A percentile compares a stretch with the other conserved stretches of the same genome.
Conservation (phyloP, 768 basidiomycete genomes). For the Strobilomyces confusus region DNA sequence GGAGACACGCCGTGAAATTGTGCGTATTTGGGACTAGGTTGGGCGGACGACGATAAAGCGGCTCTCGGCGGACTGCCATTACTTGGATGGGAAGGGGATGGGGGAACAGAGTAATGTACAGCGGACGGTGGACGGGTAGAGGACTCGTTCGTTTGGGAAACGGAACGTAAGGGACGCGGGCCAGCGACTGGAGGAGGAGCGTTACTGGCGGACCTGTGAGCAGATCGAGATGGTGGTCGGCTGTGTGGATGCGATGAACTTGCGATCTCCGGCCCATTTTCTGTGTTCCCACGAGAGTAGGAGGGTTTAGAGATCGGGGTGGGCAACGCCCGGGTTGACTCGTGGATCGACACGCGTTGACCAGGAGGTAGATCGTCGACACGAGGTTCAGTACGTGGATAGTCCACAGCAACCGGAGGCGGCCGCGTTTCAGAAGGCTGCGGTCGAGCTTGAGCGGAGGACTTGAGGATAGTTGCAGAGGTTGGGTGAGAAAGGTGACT, state of each 20-base stretch:
- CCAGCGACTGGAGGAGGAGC: conserved; percentile 25
- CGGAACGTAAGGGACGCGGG: conserved; percentile 27
- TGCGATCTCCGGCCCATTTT: conserved; percentile 17
- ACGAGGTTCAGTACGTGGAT: conserved; percentile 25
- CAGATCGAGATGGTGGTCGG: conserved; percentile 26
- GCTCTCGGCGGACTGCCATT: conserved; percentile 15
- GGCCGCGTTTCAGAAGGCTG: conserved; percentile 23
- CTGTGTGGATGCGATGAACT: conserved; percentile 19
- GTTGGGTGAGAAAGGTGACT: conserved; percentile 19
- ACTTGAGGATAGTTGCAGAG: conserved; percentile 26
- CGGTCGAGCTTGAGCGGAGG: conserved; percentile 16
- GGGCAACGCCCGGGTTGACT: conserved; percentile 20
- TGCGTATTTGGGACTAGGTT: conserved; percentile 24
- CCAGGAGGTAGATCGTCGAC: conserved; percentile 20
- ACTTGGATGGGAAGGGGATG: conserved; percentile 16
- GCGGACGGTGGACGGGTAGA: conserved; percentile 26
- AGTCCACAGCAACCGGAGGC: conserved; percentile 11
- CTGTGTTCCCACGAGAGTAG: conserved; percentile 26
- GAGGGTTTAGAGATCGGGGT: conserved; percentile 18
- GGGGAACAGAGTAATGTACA: conserved; percentile 16
- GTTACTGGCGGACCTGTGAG: conserved; percentile 18
- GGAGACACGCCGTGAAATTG: conserved; percentile 16
- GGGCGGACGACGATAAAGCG: conserved; percentile 11
- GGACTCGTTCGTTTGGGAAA: conserved; percentile 25
- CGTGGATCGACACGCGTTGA: conserved; percentile 28